phyloP scores from a whole-genome alignment of 225 moss, liverwort and hornwort genomes.

The Asterella californica region DNA sequence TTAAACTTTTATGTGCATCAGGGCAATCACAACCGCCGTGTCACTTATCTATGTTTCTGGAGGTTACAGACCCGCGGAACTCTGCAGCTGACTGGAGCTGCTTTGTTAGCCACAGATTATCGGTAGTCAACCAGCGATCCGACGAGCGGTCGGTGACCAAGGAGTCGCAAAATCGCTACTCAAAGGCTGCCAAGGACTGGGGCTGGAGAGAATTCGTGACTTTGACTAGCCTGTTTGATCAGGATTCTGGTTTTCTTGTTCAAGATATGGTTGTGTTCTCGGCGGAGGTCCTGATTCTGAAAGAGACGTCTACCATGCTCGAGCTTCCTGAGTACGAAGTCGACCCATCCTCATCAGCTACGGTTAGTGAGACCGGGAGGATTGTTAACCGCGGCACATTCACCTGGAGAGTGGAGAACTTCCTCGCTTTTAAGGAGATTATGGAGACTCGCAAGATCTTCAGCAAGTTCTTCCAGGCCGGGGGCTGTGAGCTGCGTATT shows the following conservation, averaged over 20 bases:
- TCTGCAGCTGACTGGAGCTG: slow-evolving; percentile 98
- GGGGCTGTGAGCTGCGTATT: slow-evolving; percentile 99
- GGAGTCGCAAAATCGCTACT: slow-evolving; percentile 98
- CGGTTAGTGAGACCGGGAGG: slow-evolving; percentile 86
- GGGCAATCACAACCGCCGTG: slow-evolving; percentile 99
- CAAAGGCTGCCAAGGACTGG: slow-evolving; percentile 99
- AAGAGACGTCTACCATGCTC: slow-evolving; percentile 97
- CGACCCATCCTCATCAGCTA: slow-evolving; percentile 55
- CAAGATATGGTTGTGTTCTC: slow-evolving; percentile 98
- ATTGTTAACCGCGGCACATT: slow-evolving; percentile 93
- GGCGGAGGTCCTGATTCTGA: slow-evolving; percentile 95
- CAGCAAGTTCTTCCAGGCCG: slow-evolving; percentile 99
- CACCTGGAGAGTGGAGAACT: slow-evolving; percentile 99
- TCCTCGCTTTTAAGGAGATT: slow-evolving; percentile 97
- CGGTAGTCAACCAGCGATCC: slow-evolving; percentile 95
- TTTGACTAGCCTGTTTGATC: slow-evolving; percentile 94
- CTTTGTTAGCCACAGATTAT: slow-evolving; percentile 98
- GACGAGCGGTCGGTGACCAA: slow-evolving; percentile 98
- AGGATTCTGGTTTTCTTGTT: slow-evolving; percentile 97
- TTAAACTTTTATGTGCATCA: slow-evolving; percentile 30
- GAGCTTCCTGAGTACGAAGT: slow-evolving; percentile 90
- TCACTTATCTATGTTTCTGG: slow-evolving; percentile 97
- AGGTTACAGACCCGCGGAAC: slow-evolving; percentile 98
- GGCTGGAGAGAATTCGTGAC: slow-evolving; percentile 99
- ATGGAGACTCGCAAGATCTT: slow-evolving; percentile 99